Percentiles rank a stretch among this genome's conserved stretches.
Evolutionary conservation across 164 flowering plant genomes (phyloP).

Genomic region (Magnolia officinalis): DNA sequence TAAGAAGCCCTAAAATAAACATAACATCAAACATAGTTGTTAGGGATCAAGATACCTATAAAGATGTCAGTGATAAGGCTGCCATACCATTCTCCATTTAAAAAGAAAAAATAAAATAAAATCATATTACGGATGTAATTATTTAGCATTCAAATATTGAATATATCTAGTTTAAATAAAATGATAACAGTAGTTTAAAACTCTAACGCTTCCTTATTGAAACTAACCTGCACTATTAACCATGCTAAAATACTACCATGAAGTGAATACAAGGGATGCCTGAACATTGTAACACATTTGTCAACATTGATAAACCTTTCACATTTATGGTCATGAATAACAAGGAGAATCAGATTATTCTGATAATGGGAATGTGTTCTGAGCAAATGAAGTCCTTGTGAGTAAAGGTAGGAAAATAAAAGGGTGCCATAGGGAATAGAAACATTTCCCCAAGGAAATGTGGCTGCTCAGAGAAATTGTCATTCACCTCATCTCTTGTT

Average conservation of each 20-base stretch:
- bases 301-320: neutral
- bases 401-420: too few species aligned
- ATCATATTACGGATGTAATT: too few species aligned
- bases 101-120: too few species aligned
- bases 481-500: neutral
- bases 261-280: neutral
- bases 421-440: neutral
- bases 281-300: neutral
- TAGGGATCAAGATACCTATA: too few species aligned
- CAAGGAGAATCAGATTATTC: neutral
- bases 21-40: too few species aligned
- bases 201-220: neutral
- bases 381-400: neutral
- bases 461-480: neutral
- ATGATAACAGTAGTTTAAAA: neutral
- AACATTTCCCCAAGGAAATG: neutral
- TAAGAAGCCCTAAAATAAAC: too few species aligned
- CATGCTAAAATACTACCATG: neutral
- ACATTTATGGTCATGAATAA: neutral
- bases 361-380: neutral
- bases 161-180: too few species aligned
- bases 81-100: too few species aligned
- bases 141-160: neutral
- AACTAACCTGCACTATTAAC: too few species aligned
- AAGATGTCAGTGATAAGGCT: too few species aligned